These are phyloP conservation scores for Yarrowia porcina DNA, from an alignment of 805 yeast species.

Conservation along the genomic window DNA sequence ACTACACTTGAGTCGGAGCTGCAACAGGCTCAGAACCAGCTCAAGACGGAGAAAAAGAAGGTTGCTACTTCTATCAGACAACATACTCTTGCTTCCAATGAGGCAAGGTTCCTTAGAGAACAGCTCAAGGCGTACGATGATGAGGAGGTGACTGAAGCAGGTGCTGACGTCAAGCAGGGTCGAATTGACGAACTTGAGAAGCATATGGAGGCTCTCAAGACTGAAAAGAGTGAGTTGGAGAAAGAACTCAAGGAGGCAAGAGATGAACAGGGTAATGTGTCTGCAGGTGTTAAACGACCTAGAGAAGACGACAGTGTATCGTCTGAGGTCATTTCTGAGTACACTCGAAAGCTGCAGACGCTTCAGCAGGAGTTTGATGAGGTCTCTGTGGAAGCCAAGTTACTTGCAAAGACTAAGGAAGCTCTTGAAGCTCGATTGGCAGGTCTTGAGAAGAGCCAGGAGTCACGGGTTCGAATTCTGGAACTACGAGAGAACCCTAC, in stretches of 20 bases:
- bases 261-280: conserved; percentile 27
- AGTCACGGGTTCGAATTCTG: conserved; percentile 44
- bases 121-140: conserved; percentile 53
- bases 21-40: conserved; percentile 37
- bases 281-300: conserved; percentile 27
- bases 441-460: conserved; percentile 25
- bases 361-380: conserved; percentile 11
- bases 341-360: conserved; percentile 2
- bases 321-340: neutral
- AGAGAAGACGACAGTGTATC: conserved; percentile 25
- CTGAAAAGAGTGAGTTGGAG: conserved; percentile 47
- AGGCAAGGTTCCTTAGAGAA: conserved; percentile 54
- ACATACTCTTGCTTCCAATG: conserved; percentile 52
- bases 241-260: conserved; percentile 37
- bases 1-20: conserved; percentile 34
- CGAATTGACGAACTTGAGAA: conserved; percentile 43
- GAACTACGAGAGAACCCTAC: conserved; percentile 68
- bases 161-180: conserved; percentile 28
- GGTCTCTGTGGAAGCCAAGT: conserved; percentile 25
- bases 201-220: conserved; percentile 55
- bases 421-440: conserved; percentile 26
- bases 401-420: conserved; percentile 31
- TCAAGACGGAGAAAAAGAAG: conserved; percentile 42
- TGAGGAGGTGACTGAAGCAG: conserved; percentile 34
- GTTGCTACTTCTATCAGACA: conserved; percentile 48